Evolutionary conservation across 2,329 filamentous ascomycete genomes (phyloP), one percentile per base, ranked within the genome.

Genomic region (Eutypa lata): DNA sequence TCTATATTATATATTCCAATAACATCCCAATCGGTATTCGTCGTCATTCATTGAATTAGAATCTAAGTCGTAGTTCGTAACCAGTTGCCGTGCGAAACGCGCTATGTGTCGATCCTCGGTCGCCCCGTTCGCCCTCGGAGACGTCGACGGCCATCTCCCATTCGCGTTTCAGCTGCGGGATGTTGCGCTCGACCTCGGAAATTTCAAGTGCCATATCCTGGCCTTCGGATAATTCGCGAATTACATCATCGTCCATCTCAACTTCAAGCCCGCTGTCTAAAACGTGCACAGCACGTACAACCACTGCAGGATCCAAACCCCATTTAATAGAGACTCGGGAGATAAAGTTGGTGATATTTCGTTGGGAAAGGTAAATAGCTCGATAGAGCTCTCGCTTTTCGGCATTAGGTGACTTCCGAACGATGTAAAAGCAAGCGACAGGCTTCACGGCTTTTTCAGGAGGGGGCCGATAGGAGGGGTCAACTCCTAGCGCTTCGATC

Each of bases 401-500:
- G 35, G 70, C 48, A 18, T 73, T 78, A 24, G 78, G 69, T 14
- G 80, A 71, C 48, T 81, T 73, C 54, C 78, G 84, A 10, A 80
- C 79, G 21, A 97, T 75, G 66, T 96, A 97, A 69, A 97, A 91
- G 73, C 92, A 97, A 48, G 93, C 93, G 42, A 95, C 85, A 68
- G 80, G 74, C 68, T 90, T 95, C 19, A 84, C 76, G 8, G 79
- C 75, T 53, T 81, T 83, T 63, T 95, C 90, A 1, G 80, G 74
- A 1, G 92, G 92, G 44, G 94, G 88, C 53, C 87, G 84, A 67
- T 97, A 99, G 2, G 81, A 82, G 16, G 86, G 77, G 67, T 97
- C 94, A n/a, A 97, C 90, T 31, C 91, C 94, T 7, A 96, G 73
- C 1, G 91, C 91, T 67, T 97, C 91, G 57, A 97, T 94, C 86